phyloP scores from a whole-genome alignment of 108 stramenopile genomes.

The Nitzschia sp. region DNA sequence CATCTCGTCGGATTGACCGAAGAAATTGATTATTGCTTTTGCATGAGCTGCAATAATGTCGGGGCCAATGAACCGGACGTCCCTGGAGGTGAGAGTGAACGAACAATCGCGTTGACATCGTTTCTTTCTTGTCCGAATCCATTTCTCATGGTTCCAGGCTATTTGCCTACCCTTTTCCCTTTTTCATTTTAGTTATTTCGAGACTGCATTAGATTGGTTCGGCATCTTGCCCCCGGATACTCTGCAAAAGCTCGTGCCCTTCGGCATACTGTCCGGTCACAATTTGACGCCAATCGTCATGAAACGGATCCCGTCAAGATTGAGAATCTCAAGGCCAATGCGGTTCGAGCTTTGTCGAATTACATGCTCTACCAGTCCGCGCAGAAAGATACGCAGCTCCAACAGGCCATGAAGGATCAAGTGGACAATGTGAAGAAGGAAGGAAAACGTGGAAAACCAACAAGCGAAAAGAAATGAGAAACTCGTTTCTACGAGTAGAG shows the following conservation, averaged over 20 bases:
- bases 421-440: constrained; percentile 13
- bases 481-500: too few relatives aligned
- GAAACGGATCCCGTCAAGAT: constrained; percentile 50
- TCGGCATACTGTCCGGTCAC: constrained; percentile 61
- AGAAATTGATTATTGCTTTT: not conserved
- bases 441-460: not conserved
- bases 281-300: constrained; percentile 60
- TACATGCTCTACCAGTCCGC: constrained; percentile 85
- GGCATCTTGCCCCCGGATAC: constrained; percentile 78
- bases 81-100: constrained; percentile 29
- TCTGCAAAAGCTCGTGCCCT: constrained; percentile 76
- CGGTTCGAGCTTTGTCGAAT: constrained; percentile 84
- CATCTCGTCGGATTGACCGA: not conserved
- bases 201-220: constrained; percentile 78
- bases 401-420: constrained; percentile 50
- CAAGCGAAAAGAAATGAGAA: not conserved
- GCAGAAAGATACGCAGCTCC: constrained; percentile 60
- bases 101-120: too few relatives aligned
- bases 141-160: too few relatives aligned
- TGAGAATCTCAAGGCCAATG: constrained; percentile 69
- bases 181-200: constrained; percentile 82
- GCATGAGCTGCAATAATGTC: constrained; percentile 9
- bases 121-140: too few relatives aligned
- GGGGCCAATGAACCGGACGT: constrained; percentile 29
- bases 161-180: too few relatives aligned